phyloP scores from a whole-genome alignment of 805 yeast species.

The Starmerella bombicola region DNA sequence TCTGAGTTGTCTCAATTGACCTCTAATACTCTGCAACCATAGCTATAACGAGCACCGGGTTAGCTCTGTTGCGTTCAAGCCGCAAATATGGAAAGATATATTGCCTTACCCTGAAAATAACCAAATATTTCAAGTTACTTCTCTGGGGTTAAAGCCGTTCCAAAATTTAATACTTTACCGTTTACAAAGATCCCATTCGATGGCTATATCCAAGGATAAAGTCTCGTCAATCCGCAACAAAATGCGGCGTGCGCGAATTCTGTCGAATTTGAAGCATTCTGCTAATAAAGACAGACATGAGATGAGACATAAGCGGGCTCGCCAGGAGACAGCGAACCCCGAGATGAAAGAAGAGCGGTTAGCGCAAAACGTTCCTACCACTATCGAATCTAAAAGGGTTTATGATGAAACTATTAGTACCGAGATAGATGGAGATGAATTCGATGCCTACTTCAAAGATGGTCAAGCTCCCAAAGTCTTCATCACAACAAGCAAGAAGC shows the following conservation, averaged over 20 bases:
- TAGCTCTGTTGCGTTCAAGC: too few species aligned
- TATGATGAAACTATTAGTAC: slow-evolving; percentile 66
- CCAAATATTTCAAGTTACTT: too few species aligned
- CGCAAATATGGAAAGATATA: too few species aligned
- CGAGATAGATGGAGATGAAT: slow-evolving; percentile 39
- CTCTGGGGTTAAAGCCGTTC: too few species aligned
- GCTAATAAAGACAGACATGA: slow-evolving; percentile 66
- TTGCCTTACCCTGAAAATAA: too few species aligned
- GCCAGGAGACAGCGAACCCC: slow-evolving; percentile 74
- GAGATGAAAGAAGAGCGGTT: slow-evolving; percentile 70
- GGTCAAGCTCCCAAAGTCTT: slow-evolving; percentile 70
- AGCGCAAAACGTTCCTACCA: slow-evolving; percentile 61
- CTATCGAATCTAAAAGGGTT: slow-evolving; percentile 73
- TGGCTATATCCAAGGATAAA: slow-evolving; percentile 23
- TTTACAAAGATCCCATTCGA: too few species aligned
- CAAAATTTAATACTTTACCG: too few species aligned
- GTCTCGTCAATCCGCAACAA: slow-evolving; percentile 51
- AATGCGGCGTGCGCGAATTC: slow-evolving; percentile 64
- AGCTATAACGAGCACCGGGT: too few species aligned
- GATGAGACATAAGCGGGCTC: slow-evolving; percentile 69
- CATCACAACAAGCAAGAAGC: slow-evolving; percentile 77
- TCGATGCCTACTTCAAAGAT: slow-evolving; percentile 42
- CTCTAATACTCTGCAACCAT: too few species aligned
- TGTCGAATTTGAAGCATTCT: slow-evolving; percentile 60
- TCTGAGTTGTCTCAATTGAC: too few species aligned